A percentile compares a stretch with the other conserved stretches of the same genome.
Evolutionary conservation across 306 rosid genomes (phyloP).

Genomic region (Cyclanthera cordifolia): DNA sequence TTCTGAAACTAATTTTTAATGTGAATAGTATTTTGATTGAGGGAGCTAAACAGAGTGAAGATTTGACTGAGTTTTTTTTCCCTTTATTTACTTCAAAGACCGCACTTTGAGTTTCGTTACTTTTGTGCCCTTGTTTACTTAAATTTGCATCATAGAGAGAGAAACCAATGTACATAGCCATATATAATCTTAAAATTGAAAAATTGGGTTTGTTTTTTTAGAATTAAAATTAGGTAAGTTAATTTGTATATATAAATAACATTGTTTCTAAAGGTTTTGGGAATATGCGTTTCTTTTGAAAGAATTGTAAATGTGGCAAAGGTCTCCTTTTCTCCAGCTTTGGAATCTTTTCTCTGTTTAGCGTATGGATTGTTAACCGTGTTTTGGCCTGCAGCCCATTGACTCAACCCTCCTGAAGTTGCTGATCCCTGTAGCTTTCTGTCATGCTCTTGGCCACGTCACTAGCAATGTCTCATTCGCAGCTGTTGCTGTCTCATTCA

Average conservation of each 20-base stretch:
- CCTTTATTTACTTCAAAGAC: not conserved
- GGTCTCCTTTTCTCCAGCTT: no score
- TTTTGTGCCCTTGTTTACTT: not conserved
- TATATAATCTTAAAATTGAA: not conserved
- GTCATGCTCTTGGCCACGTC: conserved; percentile 50
- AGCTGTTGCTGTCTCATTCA: conserved; percentile 51
- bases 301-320: not conserved
- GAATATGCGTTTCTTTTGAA: not conserved
- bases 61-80: not conserved
- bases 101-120: not conserved
- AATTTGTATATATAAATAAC: not conserved
- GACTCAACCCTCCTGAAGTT: conserved; percentile 33
- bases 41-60: not conserved
- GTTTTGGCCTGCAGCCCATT: conserved; percentile 27
- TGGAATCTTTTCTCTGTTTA: not conserved
- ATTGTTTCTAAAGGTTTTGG: not conserved
- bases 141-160: not conserved
- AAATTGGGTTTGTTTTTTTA: no score
- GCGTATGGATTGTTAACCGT: not conserved
- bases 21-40: not conserved
- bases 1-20: not conserved
- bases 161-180: not conserved
- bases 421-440: conserved; percentile 41
- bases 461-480: conserved; percentile 50
- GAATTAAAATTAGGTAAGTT: no score